phyloP scores from a whole-genome alignment of 2,329 filamentous ascomycete genomes.

The Arthrobotrys entomopaga region DNA sequence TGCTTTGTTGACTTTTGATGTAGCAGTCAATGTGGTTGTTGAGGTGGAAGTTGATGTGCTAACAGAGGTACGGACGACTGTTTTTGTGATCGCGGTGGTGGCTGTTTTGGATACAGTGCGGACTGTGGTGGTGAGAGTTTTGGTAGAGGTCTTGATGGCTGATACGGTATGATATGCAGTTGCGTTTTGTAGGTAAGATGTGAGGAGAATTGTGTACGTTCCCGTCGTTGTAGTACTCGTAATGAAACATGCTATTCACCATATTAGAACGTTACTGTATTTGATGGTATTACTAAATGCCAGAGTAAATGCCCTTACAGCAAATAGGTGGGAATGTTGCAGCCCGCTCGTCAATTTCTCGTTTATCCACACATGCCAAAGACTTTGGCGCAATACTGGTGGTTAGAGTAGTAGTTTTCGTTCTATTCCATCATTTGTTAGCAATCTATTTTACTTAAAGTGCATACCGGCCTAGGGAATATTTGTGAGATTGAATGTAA shows the following conservation, averaged over 20 bases:
- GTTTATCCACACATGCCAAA: neutral
- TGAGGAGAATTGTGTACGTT: slow-evolving; percentile 26
- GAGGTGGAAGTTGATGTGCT: slow-evolving; percentile 11
- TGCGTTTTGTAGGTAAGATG: neutral
- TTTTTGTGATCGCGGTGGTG: neutral
- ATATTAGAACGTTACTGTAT: no score
- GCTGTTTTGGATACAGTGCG: neutral
- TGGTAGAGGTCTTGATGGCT: slow-evolving; percentile 1
- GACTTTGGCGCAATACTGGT: slow-evolving; percentile 8
- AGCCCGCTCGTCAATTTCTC: slow-evolving; percentile 19
- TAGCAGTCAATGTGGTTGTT: slow-evolving; percentile 6
- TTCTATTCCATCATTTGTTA: slow-evolving; percentile 17
- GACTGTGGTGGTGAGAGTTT: neutral
- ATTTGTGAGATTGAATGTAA: neutral
- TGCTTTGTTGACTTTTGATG: slow-evolving; percentile 7
- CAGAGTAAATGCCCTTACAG: slow-evolving; percentile 10
- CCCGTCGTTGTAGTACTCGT: slow-evolving; percentile 20
- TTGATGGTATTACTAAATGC: no score
- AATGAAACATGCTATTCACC: slow-evolving; percentile 27
- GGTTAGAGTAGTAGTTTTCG: neutral
- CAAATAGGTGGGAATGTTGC: slow-evolving; percentile 13
- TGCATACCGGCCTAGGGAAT: no score
- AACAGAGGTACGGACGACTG: neutral
- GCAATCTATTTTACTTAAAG: no score
- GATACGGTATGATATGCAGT: slow-evolving; percentile 2